Evolutionary conservation across 2,329 filamentous ascomycete species (phyloP).

Genomic region (Penicillium sp.): DNA sequence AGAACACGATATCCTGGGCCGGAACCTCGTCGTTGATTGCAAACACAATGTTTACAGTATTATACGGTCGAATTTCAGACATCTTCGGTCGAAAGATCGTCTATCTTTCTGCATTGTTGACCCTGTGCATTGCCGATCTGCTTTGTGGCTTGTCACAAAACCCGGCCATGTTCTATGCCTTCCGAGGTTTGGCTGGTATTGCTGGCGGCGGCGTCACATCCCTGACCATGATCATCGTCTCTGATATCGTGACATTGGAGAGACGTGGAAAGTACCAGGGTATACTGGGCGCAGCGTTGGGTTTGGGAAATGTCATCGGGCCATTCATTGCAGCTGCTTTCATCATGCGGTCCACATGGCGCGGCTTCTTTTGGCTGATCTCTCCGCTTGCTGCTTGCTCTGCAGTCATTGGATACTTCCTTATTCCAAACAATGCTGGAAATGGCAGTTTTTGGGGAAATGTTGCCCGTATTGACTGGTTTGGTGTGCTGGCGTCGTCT

Average conservation of each 20-base stretch:
- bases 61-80: slow-evolving; percentile 64
- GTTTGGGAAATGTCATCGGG: slow-evolving; percentile 49
- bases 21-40: slow-evolving; percentile 70
- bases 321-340: slow-evolving; percentile 52
- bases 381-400: slow-evolving; percentile 53
- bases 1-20: slow-evolving; percentile 64
- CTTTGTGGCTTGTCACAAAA: slow-evolving; percentile 60
- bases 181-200: slow-evolving; percentile 62
- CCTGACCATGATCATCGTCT: slow-evolving; percentile 63
- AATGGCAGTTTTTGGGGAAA: slow-evolving; percentile 51
- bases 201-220: slow-evolving; percentile 63
- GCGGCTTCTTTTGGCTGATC: slow-evolving; percentile 53
- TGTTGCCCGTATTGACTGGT: slow-evolving; percentile 60
- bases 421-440: slow-evolving; percentile 55
- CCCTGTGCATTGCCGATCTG: slow-evolving; percentile 59
- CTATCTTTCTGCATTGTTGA: slow-evolving; percentile 54
- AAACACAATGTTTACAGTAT: slow-evolving; percentile 64
- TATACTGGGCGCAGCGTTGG: slow-evolving; percentile 48
- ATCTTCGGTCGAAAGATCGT: slow-evolving; percentile 63
- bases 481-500: slow-evolving; percentile 57
- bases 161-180: slow-evolving; percentile 61
- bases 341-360: slow-evolving; percentile 46
- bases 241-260: slow-evolving; percentile 60
- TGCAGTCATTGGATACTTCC: slow-evolving; percentile 50
- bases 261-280: slow-evolving; percentile 59